A percentile compares a stretch with the other conserved stretches of the same genome.
Evolutionary conservation across 768 basidiomycete species (phyloP).

Genomic region (Pulveroboletus sp.): DNA sequence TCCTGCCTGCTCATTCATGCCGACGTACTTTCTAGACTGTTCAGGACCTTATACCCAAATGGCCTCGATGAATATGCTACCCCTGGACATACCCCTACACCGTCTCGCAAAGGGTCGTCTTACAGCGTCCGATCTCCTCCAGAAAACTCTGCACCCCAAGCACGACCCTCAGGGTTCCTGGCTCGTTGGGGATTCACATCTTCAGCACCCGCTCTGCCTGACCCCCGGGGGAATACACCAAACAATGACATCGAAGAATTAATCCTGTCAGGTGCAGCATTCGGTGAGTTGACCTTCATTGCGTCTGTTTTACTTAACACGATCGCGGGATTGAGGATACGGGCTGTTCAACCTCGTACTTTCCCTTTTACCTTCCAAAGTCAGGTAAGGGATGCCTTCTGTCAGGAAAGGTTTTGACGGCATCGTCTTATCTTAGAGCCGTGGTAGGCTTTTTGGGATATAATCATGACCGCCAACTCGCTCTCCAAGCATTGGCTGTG

Average conservation of each 20-base stretch:
- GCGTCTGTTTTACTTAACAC: not conserved
- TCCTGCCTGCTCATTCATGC: not conserved
- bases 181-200: constrained; percentile 32
- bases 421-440: constrained; percentile 38
- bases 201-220: constrained; percentile 10
- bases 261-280: constrained; percentile 73
- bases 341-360: constrained; percentile 81
- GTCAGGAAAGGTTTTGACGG: not conserved
- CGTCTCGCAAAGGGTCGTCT: constrained; percentile 36
- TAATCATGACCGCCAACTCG: constrained; percentile 66
- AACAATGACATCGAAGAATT: constrained; percentile 70
- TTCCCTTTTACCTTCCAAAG: constrained; percentile 67
- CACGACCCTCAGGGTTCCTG: constrained; percentile 34
- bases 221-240: constrained; percentile 23
- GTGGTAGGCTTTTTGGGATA: constrained; percentile 78
- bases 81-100: constrained; percentile 32
- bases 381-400: constrained; percentile 46
- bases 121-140: constrained; percentile 13
- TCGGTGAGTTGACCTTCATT: constrained; percentile 44
- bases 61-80: constrained; percentile 49
- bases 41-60: constrained; percentile 63
- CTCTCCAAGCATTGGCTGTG: constrained; percentile 65
- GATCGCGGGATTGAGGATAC: constrained; percentile 33
- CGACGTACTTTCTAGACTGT: constrained; percentile 43
- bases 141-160: constrained; percentile 14